These are phyloP conservation scores for Mycoemilia scoparia DNA, from an alignment of 192 early-diverging fungal species.

Conservation along the genomic window DNA sequence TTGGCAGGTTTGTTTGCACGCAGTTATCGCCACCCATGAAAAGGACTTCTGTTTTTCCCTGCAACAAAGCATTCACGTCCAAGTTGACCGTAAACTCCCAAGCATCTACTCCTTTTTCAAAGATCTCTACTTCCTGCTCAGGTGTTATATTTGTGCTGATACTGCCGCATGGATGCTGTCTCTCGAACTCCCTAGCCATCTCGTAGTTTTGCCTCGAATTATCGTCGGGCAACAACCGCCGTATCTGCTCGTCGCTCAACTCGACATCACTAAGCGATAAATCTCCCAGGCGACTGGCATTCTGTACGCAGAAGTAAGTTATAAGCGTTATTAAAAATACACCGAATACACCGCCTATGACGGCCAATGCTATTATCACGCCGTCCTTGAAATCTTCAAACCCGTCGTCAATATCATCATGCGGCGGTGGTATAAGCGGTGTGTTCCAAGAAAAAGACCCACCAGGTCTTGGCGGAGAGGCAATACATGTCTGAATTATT, in stretches of 20 bases:
- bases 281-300: too few relatives aligned
- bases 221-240: slow-evolving; percentile 24
- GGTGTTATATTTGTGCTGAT: slow-evolving; percentile 56
- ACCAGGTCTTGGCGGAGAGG: too few relatives aligned
- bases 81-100: slow-evolving; percentile 64
- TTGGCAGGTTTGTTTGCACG: slow-evolving; percentile 62
- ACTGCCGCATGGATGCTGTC: slow-evolving; percentile 50
- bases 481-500: too few relatives aligned
- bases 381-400: too few relatives aligned
- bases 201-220: slow-evolving; percentile 33
- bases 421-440: too few relatives aligned
- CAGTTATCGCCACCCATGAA: slow-evolving; percentile 52
- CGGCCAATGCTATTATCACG: too few relatives aligned
- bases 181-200: slow-evolving; percentile 41
- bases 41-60: slow-evolving; percentile 53
- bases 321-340: too few relatives aligned
- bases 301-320: too few relatives aligned
- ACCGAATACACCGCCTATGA: too few relatives aligned
- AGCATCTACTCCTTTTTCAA: slow-evolving; percentile 65
- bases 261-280: slow-evolving; percentile 11
- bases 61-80: slow-evolving; percentile 39
- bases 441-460: too few relatives aligned
- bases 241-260: slow-evolving; percentile 10
- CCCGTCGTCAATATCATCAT: too few relatives aligned
- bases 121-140: slow-evolving; percentile 53